Evolutionary conservation across 352 stramenopile genomes (phyloP).

Genomic region (Poterioochromonas sp.): DNA sequence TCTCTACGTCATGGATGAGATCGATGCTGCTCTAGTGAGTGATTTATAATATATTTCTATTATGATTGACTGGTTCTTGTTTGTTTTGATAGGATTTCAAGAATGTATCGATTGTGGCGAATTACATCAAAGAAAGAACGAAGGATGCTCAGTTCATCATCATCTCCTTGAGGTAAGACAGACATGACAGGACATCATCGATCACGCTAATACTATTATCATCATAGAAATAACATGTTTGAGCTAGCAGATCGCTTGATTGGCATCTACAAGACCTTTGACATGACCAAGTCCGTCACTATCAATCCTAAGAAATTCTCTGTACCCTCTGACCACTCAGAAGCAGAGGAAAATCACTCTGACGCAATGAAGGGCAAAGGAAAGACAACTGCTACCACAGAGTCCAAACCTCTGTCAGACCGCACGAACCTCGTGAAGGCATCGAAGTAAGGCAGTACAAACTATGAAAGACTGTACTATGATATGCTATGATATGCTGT

Average conservation of each 20-base stretch:
- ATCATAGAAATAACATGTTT: slow-evolving; percentile 99
- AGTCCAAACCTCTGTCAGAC: no score
- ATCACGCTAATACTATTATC: background rate
- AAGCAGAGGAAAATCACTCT: background rate
- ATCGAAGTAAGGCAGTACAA: no score
- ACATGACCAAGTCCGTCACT: slow-evolving; percentile 96
- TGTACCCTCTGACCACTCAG: background rate
- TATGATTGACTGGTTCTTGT: background rate
- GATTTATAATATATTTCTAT: background rate
- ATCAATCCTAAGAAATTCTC: slow-evolving; percentile 81
- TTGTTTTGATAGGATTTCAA: slow-evolving; percentile 77
- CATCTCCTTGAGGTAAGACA: slow-evolving; percentile 65
- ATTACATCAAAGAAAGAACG: slow-evolving; percentile 99
- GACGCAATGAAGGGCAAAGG: no score
- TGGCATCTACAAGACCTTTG: slow-evolving; percentile 99
- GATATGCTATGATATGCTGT: no score
- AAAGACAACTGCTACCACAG: no score
- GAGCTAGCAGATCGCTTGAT: slow-evolving; percentile 96
- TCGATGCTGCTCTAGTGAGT: slow-evolving; percentile 60
- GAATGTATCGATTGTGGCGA: slow-evolving; percentile 98
- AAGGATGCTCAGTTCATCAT: slow-evolving; percentile 99
- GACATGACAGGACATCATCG: background rate
- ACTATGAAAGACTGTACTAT: no score
- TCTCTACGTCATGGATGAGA: slow-evolving; percentile 96
- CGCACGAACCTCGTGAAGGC: no score